Base-by-base conservation (phyloP, 768 basidiomycete species). In the Termitomyces bulborhizus region DNA sequence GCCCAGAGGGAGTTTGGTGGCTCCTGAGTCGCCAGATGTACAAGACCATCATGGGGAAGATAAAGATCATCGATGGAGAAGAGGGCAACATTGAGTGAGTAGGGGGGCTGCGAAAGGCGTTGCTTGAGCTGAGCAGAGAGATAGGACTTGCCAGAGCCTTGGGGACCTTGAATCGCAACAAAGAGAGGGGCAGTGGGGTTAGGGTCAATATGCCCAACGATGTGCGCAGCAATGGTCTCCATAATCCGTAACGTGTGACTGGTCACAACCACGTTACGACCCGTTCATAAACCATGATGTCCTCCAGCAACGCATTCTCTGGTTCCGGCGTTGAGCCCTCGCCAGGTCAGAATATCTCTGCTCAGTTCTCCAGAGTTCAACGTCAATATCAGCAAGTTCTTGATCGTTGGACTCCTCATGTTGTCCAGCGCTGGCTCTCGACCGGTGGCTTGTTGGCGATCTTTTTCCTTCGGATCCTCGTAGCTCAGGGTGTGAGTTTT, bases 401-500 rank as follows among this genome's bases (percentile, higher is more conserved):
- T n/a, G 97, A 99, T 77, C 83, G 90, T 26, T 85, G 88, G 76
- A 97, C 96, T 3, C 97, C 97, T 0, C 84, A 93, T 66, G 81
- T 87, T 31, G 71, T 92, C n/a, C 81, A 95, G 63, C 83, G 97
- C 56, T 99, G 97, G 97, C 63, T 91, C 26, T 82, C 77, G 37
- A 91, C 92, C 3, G 76, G 76, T 3, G 89, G 79, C 4, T 65
- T 97, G 13, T 71, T 95, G 54, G 65, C 74, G 24, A 36, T 98
- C 36, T 98, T 99, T 68, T 74, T 89, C 64, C 69, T 98, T 51
- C 79, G 96, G 56, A 94, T 99, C 62, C 76, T 98, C 12, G 66
- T 95, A 41, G 77, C 90, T 5, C 90, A 98, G 76, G 96, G 93
- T 62, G 93, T 94, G 66, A 78, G 90, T 81, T 39, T 18, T 26